Base-by-base conservation (phyloP, 192 early-diverging fungal genomes). In the Podila epigama region DNA sequence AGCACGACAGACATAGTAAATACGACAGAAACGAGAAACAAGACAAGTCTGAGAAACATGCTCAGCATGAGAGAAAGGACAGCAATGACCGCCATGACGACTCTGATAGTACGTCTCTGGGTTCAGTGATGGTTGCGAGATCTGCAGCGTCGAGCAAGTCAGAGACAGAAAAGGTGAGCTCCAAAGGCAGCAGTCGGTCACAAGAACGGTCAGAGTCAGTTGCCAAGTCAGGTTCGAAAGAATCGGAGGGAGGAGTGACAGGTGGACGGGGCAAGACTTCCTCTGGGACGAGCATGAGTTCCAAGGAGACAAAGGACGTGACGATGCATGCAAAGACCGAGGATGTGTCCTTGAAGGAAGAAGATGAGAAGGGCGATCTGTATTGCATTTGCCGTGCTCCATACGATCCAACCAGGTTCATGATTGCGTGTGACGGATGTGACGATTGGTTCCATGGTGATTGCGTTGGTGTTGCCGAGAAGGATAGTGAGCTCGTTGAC, bases 351-450 rank as follows among this genome's bases (percentile, higher is more conserved):
- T 34, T 18, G 5, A 57, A 31, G 13, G 20, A 42, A 44, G 6
- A 36, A n/a, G 64, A 51, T 2, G 48, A 31, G 7, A 65, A 58
- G 5, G 56, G 35, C 1, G 66, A 80, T 32, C 54, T 86, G 15
- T 90, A 89, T 60, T 93, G 92, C 58, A 65, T 91, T 13, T 93
- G 92, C 56, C 84, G 81, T 13, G 70, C 75, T 22, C 75, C 79
- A 2, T 86, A 85, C 63, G 89, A 88, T 62, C 77, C 68, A 4
- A 79, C 70, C 31, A 70, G 83, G 18, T 87, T 88, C 48, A 94
- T 94, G 92, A 92, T 94, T 73, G 86, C 83, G 2, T 94, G 92
- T 75, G 92, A 94, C 62, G 69, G 63, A 15, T 94, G 92, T 56
- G 85, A 89, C 60, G 86, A 86, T 53, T 94, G 92, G 92, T 94